Conservation (phyloP, 2,329 filamentous ascomycete species). For the Aspergillus amoenus region DNA sequence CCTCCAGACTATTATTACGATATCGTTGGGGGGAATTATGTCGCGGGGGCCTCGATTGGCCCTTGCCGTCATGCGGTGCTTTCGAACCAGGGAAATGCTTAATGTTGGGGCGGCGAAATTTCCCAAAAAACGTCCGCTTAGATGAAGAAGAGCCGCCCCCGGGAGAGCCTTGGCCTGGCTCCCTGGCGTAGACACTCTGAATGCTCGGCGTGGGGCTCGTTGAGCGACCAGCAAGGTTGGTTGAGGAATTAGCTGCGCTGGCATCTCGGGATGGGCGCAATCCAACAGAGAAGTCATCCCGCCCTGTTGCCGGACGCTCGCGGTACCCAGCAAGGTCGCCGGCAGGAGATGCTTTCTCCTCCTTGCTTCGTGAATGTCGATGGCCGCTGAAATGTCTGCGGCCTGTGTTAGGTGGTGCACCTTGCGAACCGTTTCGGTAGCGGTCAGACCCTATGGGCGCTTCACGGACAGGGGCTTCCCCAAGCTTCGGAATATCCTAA, state of each 20-base stretch:
- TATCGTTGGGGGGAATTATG: constrained; percentile 34
- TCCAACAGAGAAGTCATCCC: constrained; percentile 67
- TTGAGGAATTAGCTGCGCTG: constrained; percentile 49
- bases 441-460: constrained; percentile 68
- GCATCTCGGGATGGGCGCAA: constrained; percentile 53
- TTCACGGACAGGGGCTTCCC: constrained; percentile 73
- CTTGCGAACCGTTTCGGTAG: constrained; percentile 61
- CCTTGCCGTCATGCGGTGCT: constrained; percentile 24
- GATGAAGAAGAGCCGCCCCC: constrained; percentile 27
- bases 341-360: constrained; percentile 49
- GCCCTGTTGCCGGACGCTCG: constrained; percentile 69
- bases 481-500: constrained; percentile 73
- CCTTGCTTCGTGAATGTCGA: constrained; percentile 55
- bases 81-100: constrained; percentile 33
- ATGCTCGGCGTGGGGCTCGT: constrained; percentile 80
- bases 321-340: constrained; percentile 49
- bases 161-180: constrained; percentile 43
- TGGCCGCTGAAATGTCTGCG: constrained; percentile 51
- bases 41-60: constrained; percentile 23
- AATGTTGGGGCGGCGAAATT: constrained; percentile 50
- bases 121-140: constrained; percentile 54
- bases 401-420: constrained; percentile 41
- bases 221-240: constrained; percentile 59
- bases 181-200: constrained; percentile 59
- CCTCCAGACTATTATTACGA: constrained; percentile 40